Percentiles rank a stretch among this genome's conserved stretches.
These are phyloP conservation scores for Larix kaempferi DNA, from an alignment of 75 land plant species.

Conservation along the genomic window DNA sequence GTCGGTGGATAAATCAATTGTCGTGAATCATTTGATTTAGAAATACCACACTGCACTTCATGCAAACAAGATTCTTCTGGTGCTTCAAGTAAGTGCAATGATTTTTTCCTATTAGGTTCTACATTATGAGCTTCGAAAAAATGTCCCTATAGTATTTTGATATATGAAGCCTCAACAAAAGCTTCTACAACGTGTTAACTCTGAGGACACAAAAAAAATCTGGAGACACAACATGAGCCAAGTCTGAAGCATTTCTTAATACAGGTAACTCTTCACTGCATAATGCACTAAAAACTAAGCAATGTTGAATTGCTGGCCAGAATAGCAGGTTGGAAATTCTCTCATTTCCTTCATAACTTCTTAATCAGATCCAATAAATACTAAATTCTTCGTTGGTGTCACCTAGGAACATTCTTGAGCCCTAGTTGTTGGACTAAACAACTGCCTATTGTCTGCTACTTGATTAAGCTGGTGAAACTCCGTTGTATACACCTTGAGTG, in stretches of 20 bases:
- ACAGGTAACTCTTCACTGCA: neutral
- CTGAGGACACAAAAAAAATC: neutral
- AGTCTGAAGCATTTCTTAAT: neutral
- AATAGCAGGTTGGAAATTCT: neutral
- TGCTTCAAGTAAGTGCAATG: neutral
- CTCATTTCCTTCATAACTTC: neutral
- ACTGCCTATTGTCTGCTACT: neutral
- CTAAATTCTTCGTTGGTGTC: neutral
- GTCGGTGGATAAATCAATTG: neutral
- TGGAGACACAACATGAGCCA: neutral
- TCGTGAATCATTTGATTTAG: neutral
- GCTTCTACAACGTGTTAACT: neutral
- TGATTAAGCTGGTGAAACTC: neutral
- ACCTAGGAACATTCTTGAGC: neutral
- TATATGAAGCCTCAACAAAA: neutral
- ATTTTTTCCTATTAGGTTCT: neutral
- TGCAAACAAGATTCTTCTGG: neutral
- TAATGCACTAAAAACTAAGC: neutral
- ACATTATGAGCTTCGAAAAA: neutral
- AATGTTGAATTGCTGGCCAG: neutral
- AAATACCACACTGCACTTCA: neutral
- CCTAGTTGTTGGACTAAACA: neutral
- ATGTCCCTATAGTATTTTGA: neutral
- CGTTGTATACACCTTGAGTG: neutral
- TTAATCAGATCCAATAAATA: neutral